Base-by-base conservation (phyloP, 2,329 filamentous ascomycete species). In the Amauroascus verrucosus region DNA sequence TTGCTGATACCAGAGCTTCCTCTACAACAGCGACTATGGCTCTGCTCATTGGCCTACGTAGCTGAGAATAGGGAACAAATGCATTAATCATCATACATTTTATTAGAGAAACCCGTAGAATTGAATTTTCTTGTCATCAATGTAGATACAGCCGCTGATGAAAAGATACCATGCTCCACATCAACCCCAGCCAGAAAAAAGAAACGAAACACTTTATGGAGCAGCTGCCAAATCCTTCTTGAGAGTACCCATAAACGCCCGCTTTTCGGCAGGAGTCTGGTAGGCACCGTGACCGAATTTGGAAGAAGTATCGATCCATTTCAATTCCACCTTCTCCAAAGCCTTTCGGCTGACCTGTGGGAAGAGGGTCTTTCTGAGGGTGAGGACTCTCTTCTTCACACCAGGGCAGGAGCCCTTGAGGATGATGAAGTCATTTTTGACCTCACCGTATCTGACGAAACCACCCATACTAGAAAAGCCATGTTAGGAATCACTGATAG, bases 271-370 rank as follows among this genome's bases (percentile, higher is more conserved):
- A 64, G 85, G 80, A 61, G 93, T 98, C 82, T 98, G 93, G 88
- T 95, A 98, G 70, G 89, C 91, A 84, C 93, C 93, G 81, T 98
- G 93, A 77, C 93, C 93, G 77, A 98, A 98, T 83, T 98, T 95
- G 79, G 90, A 96, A 60, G 90, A 96, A 68, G 93, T 98, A 72
- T 98, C 93, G 86, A 98, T 98, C 93, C 93, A 98, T 80, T 98
- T 98, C 80, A 98, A 87, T 72, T 91, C 88, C 75, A 97, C 87
- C 88, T 98, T 97, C 86, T 98, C 93, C 71, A 95, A 82, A 54
- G 93, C 88, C 75, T 85, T 89, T 73, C 93, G 83, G 71, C 86
- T 95, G 67, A 90, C 97, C 83, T 98, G 93, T 60, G 80, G 81
- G 83, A 93, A 97, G 83, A 98, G 93, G 65, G 91, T 94, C 83